Conservation (phyloP, 2,329 filamentous ascomycete genomes). For the Colletotrichum cuscutae region DNA sequence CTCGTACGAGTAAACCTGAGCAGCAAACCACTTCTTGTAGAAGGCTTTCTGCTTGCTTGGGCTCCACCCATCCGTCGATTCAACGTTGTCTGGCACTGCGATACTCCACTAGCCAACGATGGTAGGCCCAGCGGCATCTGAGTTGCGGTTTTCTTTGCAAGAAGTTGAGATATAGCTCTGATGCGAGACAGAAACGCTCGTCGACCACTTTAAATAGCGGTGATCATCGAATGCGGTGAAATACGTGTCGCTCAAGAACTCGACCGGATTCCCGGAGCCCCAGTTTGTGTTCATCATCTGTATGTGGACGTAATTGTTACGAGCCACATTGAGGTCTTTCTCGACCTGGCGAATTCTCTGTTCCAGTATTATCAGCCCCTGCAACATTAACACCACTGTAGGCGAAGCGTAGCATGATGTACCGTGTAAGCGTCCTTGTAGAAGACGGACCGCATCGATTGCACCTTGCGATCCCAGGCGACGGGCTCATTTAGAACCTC, state of each 20-base stretch:
- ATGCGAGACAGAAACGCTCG: slow-evolving; percentile 51
- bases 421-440: slow-evolving; percentile 55
- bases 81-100: slow-evolving; percentile 58
- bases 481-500: slow-evolving; percentile 69
- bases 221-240: slow-evolving; percentile 67
- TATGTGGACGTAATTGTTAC: slow-evolving; percentile 61
- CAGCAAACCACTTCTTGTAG: slow-evolving; percentile 67
- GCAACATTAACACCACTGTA: too few relatives aligned
- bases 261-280: slow-evolving; percentile 64
- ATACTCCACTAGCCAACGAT: slow-evolving; percentile 71
- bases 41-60: slow-evolving; percentile 55
- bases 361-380: too few relatives aligned
- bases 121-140: slow-evolving; percentile 52
- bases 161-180: slow-evolving; percentile 60
- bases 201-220: slow-evolving; percentile 66
- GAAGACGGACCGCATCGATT: slow-evolving; percentile 50
- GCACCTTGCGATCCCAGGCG: slow-evolving; percentile 45
- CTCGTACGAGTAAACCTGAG: slow-evolving; percentile 66
- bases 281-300: slow-evolving; percentile 61
- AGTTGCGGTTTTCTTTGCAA: slow-evolving; percentile 57
- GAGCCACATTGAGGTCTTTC: slow-evolving; percentile 49
- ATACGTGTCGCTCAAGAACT: slow-evolving; percentile 53
- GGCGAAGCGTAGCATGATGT: neutral
- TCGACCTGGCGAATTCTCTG: slow-evolving; percentile 62
- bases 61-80: slow-evolving; percentile 56